phyloP scores from a whole-genome alignment of 208 protist genomes.

The Leishmania amazonensis region DNA sequence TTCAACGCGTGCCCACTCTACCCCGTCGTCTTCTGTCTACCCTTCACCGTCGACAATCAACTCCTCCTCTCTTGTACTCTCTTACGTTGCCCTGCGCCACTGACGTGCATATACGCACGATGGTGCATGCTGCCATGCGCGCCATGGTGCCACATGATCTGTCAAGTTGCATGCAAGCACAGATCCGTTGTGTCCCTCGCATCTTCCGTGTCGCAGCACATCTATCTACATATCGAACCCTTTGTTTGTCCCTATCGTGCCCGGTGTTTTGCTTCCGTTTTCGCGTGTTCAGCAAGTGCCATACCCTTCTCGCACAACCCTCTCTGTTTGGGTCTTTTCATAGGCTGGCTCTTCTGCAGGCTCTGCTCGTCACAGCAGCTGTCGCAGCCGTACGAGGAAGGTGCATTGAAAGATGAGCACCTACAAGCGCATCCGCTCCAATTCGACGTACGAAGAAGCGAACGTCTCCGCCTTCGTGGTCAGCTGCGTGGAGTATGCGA shows the following conservation, averaged over 20 bases:
- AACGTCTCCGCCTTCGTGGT: constrained; percentile 63
- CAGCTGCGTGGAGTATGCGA: constrained; percentile 56
- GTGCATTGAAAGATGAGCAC: constrained; percentile 2
- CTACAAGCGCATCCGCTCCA: constrained; percentile 62
- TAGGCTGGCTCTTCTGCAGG: not conserved
- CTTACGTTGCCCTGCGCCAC: too few species aligned
- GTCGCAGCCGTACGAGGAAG: not conserved
- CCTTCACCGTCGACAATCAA: not conserved
- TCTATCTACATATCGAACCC: too few species aligned
- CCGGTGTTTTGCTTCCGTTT: not conserved
- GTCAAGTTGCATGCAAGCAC: too few species aligned
- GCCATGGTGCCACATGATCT: not conserved
- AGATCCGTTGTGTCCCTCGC: too few species aligned
- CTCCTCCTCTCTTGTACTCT: not conserved
- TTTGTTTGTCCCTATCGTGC: not conserved
- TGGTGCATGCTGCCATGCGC: not conserved
- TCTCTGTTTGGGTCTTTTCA: not conserved
- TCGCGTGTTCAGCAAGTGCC: not conserved
- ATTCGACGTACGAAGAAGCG: constrained; percentile 49
- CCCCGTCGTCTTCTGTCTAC: not conserved
- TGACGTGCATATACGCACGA: not conserved
- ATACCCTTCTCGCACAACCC: not conserved
- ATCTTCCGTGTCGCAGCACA: too few species aligned
- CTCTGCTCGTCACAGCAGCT: not conserved
- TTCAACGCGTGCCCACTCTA: not conserved